Evolutionary conservation across 1,139 yeast genomes (phyloP), one percentile per base, ranked within the genome.

Genomic region (Meyerozyma smithsonii): DNA sequence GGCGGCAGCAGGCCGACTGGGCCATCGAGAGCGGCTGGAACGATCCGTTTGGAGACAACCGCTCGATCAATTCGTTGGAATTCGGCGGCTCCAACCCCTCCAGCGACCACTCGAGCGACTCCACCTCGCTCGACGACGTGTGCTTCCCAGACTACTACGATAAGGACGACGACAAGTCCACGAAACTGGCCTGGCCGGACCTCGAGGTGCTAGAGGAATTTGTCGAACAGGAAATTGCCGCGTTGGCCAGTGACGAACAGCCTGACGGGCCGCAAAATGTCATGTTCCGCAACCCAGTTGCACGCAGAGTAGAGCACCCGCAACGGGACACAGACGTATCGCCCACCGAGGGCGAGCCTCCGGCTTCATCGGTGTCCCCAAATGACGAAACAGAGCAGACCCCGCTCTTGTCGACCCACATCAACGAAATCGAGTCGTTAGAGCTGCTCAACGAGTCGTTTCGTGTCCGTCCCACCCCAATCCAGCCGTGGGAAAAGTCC

Each of bases 61-160:
- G 37, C 33, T 55, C 63, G 14, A 45, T 62, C 44, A 57, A 64
- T 47, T 58, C 71, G 47, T 46, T 69, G 50, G 66, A 74, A 55
- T 65, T 71, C 50, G 76, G 76, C 3, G 72, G 68, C 32, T 83
- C 90, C 8, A 83, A 84, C 49, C 94, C 94, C 2, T 73, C 84
- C 1, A 77, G 86, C 12, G 78, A 89, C 42, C 74, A 90, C 46
- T 72, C 84, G 12, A 78, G 89, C 21, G 81, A 79, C 42, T 81
- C 92, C 5, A 67, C 76, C 1, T 84, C 96, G 0, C 64, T 90
- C 43, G 90, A 84, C 55, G 97, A 92, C 60, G 98, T 92, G 34
- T 52, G 54, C 20, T 37, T 45, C 12, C 44, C 45, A 34, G 33
- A 35, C 18, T 35, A 18, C 28, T 35, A 12, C 30, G 23, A 24